Evolutionary conservation across 2,329 filamentous ascomycete genomes (phyloP), one percentile per base, ranked within the genome.

Genomic region (Fusarium albosuccineum): DNA sequence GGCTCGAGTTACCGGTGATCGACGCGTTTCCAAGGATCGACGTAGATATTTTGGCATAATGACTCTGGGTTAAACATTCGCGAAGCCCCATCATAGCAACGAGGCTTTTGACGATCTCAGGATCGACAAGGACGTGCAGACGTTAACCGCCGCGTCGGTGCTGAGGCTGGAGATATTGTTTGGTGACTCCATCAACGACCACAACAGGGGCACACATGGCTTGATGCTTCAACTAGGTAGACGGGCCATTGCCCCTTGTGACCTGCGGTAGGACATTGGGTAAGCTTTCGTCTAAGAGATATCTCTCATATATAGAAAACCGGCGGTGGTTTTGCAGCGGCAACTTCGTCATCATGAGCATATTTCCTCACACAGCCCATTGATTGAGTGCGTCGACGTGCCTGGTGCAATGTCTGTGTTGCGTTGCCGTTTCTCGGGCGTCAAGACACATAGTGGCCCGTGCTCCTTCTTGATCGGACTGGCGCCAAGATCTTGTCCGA

Each of bases 401-500:
- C 34, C 33, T 51, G 55, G 17, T 45, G 22, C 30, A 44, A 39
- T 57, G 29, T 14, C 4, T 36, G 33, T 14, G 27, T 50, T 49
- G 30, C 14, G 10, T 42, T 39, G 39, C 26, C 33, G 8, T 22
- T 30, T 53, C 34, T 41, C 50, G 49, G 56, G 37, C 6, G 59
- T 46, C 22, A 52, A 64, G 54, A 54, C 48, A 44, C 14, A 50
- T 17, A n/a, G 11, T 70, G 70, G 67, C 48, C 70, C 42, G 70
- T 72, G 70, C 70, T 53, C 27, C 13, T 42, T 41, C 11, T 42
- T 36, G 56, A 69, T 72, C 62, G 58, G 65, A 55, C 54, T 67
- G 67, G 62, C 51, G 60, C 22, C 52, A 34, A 72, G 70, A 72
- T 72, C 70, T 60, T 64, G 44, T 45, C 49, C 69, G 69, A 72